A percentile compares a stretch with the other conserved stretches of the same genome.
Conservation (phyloP, 2,329 filamentous ascomycete species). For the Xylariomycetidae sp. region DNA sequence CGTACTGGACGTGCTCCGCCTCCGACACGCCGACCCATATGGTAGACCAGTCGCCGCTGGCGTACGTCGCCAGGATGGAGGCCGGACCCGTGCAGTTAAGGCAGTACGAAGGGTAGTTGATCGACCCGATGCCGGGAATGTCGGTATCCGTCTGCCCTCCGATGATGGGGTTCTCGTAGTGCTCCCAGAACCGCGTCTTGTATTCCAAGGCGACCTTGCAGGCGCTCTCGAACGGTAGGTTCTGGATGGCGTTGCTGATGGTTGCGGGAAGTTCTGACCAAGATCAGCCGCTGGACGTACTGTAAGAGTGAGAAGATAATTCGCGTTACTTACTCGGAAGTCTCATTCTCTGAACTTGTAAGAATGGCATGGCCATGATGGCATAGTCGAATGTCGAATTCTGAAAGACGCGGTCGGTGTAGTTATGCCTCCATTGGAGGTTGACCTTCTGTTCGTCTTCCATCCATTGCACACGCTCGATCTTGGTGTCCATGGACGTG, state of each 20-base stretch:
- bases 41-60: conserved; percentile 36
- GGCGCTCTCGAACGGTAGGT: conserved; percentile 38
- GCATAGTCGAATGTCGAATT: conserved; percentile 60
- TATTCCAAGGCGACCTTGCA: conserved; percentile 65
- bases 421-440: conserved; percentile 50
- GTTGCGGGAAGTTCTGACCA: conserved; percentile 30
- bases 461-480: conserved; percentile 53
- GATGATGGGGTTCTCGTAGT: conserved; percentile 48
- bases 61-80: conserved; percentile 57
- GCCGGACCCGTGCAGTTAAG: conserved; percentile 61
- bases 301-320: conserved; percentile 27
- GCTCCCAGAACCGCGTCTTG: conserved; percentile 58
- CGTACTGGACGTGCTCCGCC: conserved; percentile 57
- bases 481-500: conserved; percentile 50
- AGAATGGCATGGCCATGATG: conserved; percentile 60
- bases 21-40: conserved; percentile 45
- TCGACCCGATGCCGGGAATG: conserved; percentile 55
- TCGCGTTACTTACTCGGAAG: conserved; percentile 39
- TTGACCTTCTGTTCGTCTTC: conserved; percentile 47
- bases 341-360: conserved; percentile 56
- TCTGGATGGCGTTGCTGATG: conserved; percentile 43
- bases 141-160: conserved; percentile 56
- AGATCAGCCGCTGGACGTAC: conserved; percentile 34
- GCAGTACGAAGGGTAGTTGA: conserved; percentile 65
- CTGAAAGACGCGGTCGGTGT: conserved; percentile 33